Conservation (phyloP, 805 yeast genomes). For the Kodamaea jinghongensis region DNA sequence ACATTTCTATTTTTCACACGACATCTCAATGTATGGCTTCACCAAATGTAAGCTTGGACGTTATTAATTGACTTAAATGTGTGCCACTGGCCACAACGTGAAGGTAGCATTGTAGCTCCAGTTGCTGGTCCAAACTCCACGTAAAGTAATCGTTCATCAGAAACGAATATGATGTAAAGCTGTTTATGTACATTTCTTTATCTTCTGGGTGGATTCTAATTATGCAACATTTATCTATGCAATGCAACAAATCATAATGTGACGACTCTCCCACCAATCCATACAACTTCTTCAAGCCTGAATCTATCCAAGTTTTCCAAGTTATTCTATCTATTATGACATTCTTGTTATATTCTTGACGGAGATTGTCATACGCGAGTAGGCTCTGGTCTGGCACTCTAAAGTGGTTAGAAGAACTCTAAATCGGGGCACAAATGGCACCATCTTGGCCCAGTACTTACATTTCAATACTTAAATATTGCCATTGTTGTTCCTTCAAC, state of each 20-base stretch:
- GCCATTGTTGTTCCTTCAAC: constrained; percentile 12
- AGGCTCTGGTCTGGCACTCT: constrained; percentile 1
- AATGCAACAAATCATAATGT: constrained; percentile 16
- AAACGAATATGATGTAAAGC: constrained; percentile 31
- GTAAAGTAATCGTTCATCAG: constrained; percentile 17
- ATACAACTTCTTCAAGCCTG: constrained; percentile 14
- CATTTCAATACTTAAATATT: constrained; percentile 15
- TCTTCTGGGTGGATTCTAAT: constrained; percentile 32
- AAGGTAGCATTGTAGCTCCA: constrained; percentile 10
- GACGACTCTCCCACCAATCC: constrained; percentile 20
- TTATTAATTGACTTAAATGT: no score
- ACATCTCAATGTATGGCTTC: no score
- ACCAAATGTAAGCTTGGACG: no score
- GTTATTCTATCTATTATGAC: constrained; percentile 11
- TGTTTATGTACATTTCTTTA: constrained; percentile 25
- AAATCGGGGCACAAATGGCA: neutral
- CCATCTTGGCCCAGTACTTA: constrained; percentile 10
- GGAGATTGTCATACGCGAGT: constrained; percentile 1
- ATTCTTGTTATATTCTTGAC: no score
- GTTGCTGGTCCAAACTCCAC: neutral
- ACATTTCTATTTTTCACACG: no score
- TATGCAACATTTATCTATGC: constrained; percentile 11
- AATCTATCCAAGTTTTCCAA: constrained; percentile 17
- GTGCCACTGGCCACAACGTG: constrained; percentile 3
- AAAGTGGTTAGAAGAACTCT: neutral